Base-by-base conservation (phyloP, 192 early-diverging fungal genomes). In the Geranomyces michiganensis region DNA sequence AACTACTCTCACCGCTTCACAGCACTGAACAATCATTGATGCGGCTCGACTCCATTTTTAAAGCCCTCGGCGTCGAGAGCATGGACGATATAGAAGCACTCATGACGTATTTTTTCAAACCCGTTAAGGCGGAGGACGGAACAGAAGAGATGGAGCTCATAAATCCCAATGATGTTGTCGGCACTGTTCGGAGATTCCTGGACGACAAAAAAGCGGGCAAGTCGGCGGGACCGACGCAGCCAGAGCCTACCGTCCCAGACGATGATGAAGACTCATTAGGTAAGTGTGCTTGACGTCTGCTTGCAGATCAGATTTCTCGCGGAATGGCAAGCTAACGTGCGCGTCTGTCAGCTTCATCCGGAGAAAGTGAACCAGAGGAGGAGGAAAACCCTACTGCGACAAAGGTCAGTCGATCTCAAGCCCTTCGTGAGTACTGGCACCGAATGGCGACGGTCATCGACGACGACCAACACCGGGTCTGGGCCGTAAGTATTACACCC, bases 121-220 rank as follows among this genome's bases (percentile, higher is more conserved):
- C 5, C 10, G 36, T 41, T 41, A 7, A 10, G 3, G 36, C 36
- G 36, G 5, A 41, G 36, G 36, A 10, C 10, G 63, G 44, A n/a
- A 19, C 44, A 0, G 26, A 56, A 8, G 65, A 44, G 45, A 63
- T 65, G 33, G 31, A 77, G 47, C 47, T 75, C 36, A 84, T 86
- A 59, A 73, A 77, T 58, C 85, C 85, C 9, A 81, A 86, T 60
- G 76, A 82, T 10, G 85, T 86, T 19, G 73, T 84, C 15, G 58
- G 59, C 13, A 71, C 81, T 13, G 62, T 86, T 19, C 56, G 77
- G 24, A 71, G 62, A 51, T 86, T 82, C 66, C 56, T 82, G 19
- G 81, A 82, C 30, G 77, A 82, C 21, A 65, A 72, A 27, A 67
- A 67, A 15, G 58, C 41, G 56, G 65, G 55, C 12, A 46, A 36